Evolutionary conservation across 1,284 basidiomycete species (phyloP).

Genomic region (Heliocybe sulcata): DNA sequence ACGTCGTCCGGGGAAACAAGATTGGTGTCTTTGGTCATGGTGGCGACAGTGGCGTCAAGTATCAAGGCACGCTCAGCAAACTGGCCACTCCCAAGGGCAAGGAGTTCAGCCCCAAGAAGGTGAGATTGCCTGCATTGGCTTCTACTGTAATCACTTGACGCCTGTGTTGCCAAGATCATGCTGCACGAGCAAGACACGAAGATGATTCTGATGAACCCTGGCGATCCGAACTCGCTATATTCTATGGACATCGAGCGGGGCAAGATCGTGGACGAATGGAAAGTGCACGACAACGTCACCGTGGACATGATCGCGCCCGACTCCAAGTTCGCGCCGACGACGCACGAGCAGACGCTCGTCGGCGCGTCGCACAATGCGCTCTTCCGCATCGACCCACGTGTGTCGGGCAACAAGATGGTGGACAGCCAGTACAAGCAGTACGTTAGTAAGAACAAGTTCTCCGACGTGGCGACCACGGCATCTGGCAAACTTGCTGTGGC

Average conservation of each 20-base stretch:
- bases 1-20: conserved; percentile 92
- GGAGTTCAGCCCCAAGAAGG: conserved; percentile 83
- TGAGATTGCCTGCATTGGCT: conserved; percentile 24
- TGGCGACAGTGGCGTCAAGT: conserved; percentile 76
- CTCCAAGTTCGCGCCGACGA: conserved; percentile 93
- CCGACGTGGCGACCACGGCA: conserved; percentile 85
- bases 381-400: conserved; percentile 96
- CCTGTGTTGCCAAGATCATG: conserved; percentile 67
- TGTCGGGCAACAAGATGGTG: conserved; percentile 88
- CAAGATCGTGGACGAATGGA: conserved; percentile 99
- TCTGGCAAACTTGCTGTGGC: conserved; percentile 88
- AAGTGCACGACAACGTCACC: conserved; percentile 83
- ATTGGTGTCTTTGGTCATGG: conserved; percentile 96
- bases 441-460: conserved; percentile 92
- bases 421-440: conserved; percentile 97
- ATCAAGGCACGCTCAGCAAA: conserved; percentile 85
- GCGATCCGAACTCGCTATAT: conserved; percentile 81
- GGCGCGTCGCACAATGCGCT: conserved; percentile 92
- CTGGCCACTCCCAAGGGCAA: conserved; percentile 80
- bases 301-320: conserved; percentile 91
- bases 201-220: conserved; percentile 91
- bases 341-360: conserved; percentile 88
- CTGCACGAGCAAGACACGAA: conserved; percentile 95
- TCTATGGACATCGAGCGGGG: conserved; percentile 93
- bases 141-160: background rate